phyloP scores from a whole-genome alignment of 257 asterid genomes.

The Sherardia arvensis region DNA sequence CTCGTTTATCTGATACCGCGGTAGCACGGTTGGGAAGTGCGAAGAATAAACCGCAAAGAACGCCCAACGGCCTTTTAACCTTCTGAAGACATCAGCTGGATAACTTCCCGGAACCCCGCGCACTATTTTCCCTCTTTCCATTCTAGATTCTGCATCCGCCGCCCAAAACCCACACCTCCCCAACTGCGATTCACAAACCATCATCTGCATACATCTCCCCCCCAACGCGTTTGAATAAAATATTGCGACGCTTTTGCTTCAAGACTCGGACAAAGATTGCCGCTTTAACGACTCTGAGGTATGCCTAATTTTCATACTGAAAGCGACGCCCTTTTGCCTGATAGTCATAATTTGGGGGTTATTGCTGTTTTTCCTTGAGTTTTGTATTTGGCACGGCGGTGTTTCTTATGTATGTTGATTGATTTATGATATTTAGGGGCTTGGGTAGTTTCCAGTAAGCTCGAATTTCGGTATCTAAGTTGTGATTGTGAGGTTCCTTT shows the following conservation, averaged over 20 bases:
- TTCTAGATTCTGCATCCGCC: too few species aligned
- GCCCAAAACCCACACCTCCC: too few species aligned
- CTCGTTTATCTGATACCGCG: too few species aligned
- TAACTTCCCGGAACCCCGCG: too few species aligned
- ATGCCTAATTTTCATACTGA: constrained; percentile 9
- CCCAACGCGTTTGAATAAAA: constrained; percentile 7
- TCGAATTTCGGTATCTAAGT: background rate
- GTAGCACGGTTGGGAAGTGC: too few species aligned
- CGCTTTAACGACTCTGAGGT: constrained; percentile 48
- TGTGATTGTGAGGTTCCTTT: background rate
- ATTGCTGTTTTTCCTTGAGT: background rate
- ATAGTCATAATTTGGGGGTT: constrained; percentile 1
- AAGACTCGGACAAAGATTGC: constrained; percentile 31
- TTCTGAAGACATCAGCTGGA: too few species aligned
- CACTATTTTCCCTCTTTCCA: too few species aligned
- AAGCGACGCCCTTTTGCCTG: constrained; percentile 1
- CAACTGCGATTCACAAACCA: background rate
- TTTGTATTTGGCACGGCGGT: background rate
- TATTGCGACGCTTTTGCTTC: constrained; percentile 43
- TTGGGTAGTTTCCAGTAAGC: background rate
- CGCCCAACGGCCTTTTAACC: too few species aligned
- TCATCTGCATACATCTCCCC: constrained; percentile 4
- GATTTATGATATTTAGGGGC: background rate
- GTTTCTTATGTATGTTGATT: background rate
- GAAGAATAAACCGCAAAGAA: too few species aligned